A percentile compares a stretch with the other conserved stretches of the same genome.
These are phyloP conservation scores for Arthrobotrys sphaeroides DNA, from an alignment of 2,329 filamentous ascomycete species.

Conservation along the genomic window DNA sequence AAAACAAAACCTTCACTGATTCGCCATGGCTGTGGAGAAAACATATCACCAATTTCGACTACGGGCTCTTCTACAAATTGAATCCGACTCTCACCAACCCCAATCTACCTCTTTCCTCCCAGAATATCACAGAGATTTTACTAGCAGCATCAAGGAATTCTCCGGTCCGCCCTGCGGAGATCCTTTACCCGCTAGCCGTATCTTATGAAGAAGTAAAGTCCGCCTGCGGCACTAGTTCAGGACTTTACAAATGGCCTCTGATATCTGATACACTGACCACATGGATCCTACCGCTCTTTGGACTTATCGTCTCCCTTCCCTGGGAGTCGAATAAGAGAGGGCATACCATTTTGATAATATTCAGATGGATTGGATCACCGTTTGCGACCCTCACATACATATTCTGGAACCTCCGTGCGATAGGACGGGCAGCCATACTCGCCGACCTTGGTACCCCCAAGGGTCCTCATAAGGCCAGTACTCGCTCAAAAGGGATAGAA, in stretches of 20 bases:
- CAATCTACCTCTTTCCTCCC: not conserved
- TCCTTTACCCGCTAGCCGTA: constrained; percentile 34
- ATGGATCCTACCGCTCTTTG: constrained; percentile 57
- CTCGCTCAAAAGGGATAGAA: not conserved
- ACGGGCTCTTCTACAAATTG: constrained; percentile 27
- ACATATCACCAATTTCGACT: constrained; percentile 40
- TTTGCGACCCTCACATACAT: constrained; percentile 59
- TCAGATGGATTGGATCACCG: constrained; percentile 58
- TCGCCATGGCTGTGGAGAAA: constrained; percentile 37
- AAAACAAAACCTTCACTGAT: constrained; percentile 28
- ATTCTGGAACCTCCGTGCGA: constrained; percentile 60
- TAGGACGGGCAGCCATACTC: constrained; percentile 59
- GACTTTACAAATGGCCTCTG: constrained; percentile 55
- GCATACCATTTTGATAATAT: constrained; percentile 54
- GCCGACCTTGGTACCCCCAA: constrained; percentile 57
- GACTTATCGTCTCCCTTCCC: constrained; percentile 56
- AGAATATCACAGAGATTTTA: constrained; percentile 17
- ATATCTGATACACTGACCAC: constrained; percentile 57
- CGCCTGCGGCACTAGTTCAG: constrained; percentile 52
- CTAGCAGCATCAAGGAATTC: not conserved
- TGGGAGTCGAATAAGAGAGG: constrained; percentile 57
- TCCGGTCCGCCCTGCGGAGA: not conserved
- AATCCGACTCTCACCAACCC: constrained; percentile 3
- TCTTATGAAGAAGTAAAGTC: not conserved
- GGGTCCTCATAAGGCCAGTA: not conserved